Conservation (phyloP, 345 rosid genomes). For the Hibiscus mutabilis region DNA sequence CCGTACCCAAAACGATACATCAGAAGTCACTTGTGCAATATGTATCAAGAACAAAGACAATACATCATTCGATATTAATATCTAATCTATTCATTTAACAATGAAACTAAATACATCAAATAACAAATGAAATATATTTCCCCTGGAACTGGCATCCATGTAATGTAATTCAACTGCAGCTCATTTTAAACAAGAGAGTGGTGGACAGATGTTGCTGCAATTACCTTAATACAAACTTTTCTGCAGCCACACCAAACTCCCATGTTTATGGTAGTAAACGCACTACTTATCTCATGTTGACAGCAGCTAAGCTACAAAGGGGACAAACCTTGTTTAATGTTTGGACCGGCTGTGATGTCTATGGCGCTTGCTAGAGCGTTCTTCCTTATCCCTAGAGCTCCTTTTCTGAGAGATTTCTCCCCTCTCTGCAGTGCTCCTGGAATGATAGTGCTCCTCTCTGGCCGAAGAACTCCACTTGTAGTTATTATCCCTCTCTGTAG, state of each 20-base stretch:
- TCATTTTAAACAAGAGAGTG: background rate
- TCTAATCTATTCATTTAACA: background rate
- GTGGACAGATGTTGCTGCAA: background rate
- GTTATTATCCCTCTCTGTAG: conserved; percentile 11
- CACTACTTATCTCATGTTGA: background rate
- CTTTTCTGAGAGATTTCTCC: conserved; percentile 25
- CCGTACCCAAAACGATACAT: no score
- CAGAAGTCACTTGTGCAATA: no score
- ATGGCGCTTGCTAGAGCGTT: conserved; percentile 9
- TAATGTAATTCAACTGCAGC: background rate
- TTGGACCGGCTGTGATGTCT: conserved; percentile 1
- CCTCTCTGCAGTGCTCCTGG: conserved; percentile 18
- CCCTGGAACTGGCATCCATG: background rate
- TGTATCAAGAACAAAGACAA: no score
- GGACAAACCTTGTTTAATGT: background rate
- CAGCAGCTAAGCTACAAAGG: background rate
- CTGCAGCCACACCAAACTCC: background rate
- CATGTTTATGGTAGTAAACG: background rate
- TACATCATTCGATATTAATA: no score
- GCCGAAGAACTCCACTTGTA: conserved; percentile 20
- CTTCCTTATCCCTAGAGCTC: conserved; percentile 21
- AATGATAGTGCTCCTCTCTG: conserved; percentile 24
- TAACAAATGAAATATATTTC: background rate
- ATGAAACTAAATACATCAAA: background rate
- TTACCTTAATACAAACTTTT: background rate